Conservation (phyloP, 257 asterid species). For the Petunia axillaris region DNA sequence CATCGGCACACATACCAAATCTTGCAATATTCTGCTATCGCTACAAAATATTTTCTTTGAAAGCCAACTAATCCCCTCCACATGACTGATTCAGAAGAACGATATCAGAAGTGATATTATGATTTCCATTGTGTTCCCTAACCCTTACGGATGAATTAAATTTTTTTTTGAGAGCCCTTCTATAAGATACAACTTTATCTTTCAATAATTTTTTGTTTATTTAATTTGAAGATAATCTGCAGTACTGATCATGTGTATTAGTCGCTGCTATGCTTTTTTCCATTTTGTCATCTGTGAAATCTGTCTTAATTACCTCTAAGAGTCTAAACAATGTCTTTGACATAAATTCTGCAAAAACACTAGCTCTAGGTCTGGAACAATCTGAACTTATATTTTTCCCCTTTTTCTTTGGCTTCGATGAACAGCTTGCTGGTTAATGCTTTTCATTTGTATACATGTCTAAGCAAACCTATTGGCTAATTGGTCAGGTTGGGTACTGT, state of each 20-base stretch:
- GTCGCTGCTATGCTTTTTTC: background rate
- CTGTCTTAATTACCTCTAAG: conserved; percentile 7
- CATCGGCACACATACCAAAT: conserved; percentile 15
- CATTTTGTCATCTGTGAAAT: conserved; percentile 3
- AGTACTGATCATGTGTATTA: conserved; percentile 11
- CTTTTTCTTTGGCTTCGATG: background rate
- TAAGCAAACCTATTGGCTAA: conserved; percentile 10
- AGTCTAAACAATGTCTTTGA: conserved; percentile 20
- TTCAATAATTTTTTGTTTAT: background rate
- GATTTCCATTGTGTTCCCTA: background rate
- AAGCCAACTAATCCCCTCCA: conserved; percentile 8
- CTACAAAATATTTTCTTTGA: background rate
- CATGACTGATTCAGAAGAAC: conserved; percentile 6
- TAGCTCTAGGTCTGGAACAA: conserved; percentile 8
- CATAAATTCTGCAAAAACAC: background rate
- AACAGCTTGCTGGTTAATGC: conserved; percentile 15
- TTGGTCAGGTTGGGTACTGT: conserved; percentile 75
- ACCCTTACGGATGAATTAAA: background rate
- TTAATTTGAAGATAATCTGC: conserved; percentile 8
- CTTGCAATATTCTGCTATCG: background rate
- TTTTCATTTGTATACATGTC: conserved; percentile 4
- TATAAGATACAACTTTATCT: background rate
- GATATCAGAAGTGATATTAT: background rate
- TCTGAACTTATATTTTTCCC: background rate
- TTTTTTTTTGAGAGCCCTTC: background rate